Evolutionary conservation across 768 basidiomycete species (phyloP).

Genomic region (Lactarius quietus): DNA sequence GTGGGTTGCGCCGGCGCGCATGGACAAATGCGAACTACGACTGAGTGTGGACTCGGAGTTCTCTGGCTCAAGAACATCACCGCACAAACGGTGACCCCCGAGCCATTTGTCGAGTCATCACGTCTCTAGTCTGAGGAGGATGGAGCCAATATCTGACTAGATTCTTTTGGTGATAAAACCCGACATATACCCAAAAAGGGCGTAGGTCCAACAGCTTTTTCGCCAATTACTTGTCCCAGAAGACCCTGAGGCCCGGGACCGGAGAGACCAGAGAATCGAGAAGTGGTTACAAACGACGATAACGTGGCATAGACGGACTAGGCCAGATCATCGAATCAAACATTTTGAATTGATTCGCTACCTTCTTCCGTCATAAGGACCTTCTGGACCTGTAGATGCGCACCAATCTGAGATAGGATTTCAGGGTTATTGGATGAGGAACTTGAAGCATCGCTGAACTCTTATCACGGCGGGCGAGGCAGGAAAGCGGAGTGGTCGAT

Average conservation of each 20-base stretch:
- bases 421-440: too few relatives aligned
- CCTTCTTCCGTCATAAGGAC: constrained; percentile 24
- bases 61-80: neutral
- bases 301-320: neutral
- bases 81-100: too few relatives aligned
- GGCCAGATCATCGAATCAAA: constrained; percentile 24
- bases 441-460: constrained; percentile 26
- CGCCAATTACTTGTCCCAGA: too few relatives aligned
- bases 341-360: constrained; percentile 15
- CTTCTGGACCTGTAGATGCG: constrained; percentile 12
- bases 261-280: too few relatives aligned
- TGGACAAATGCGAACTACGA: neutral
- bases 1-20: neutral
- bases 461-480: constrained; percentile 78
- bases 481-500: constrained; percentile 72
- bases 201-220: too few relatives aligned
- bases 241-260: too few relatives aligned
- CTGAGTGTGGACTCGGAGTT: neutral
- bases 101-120: too few relatives aligned
- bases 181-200: too few relatives aligned
- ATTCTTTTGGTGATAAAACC: too few relatives aligned
- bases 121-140: too few relatives aligned
- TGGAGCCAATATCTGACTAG: too few relatives aligned
- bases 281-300: neutral
- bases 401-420: neutral